Base-by-base conservation (phyloP, 352 stramenopile species). In the Pythium vanterpoolii region DNA sequence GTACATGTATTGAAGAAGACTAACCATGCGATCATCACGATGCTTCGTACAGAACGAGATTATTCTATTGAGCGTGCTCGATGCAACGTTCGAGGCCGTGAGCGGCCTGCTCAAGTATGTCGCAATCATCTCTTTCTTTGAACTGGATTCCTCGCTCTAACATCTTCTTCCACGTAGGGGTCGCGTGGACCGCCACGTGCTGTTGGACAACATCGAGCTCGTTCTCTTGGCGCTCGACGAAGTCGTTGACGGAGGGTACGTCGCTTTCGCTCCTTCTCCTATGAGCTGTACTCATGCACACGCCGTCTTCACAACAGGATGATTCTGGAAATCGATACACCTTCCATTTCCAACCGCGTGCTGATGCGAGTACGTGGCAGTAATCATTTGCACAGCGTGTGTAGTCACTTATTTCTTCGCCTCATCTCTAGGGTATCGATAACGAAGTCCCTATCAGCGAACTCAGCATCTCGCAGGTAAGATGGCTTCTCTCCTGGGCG, bases 151-250 rank as follows among this genome's bases (percentile, higher is more conserved):
- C 23, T 31, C 23, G 14, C 30, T 30, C 36, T 16, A 36, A 11
- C 3, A 31, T 6, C 5, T 33, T 38, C 18, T 38, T 28, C 8
- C n/a, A 34, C 44, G 53, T 54, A 92, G 86, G 62, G 84, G 85
- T 21, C 81, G 89, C 40, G 84, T 96, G 66, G 87, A 96, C 57
- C 84, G 86, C 43, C 79, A 94, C 56, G 86, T 92, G 58, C 89
- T 96, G 67, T 67, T 96, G 23, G 87, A 96, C 71, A 96, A 96
- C 75, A 93, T 97, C 46, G 89, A 97, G 65, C 60, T 95, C 39
- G 87, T 96, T 54, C 73, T 97, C 34, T 68, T 97, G 43, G 93
- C 86, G 13, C 87, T 96, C 51, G 89, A 97, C 56, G 89, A 97
- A 72, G 83, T 97, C 56, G 84, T 97, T 38, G 89, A 97, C 50